Evolutionary conservation across 2,329 filamentous ascomycete species (phyloP), one percentile per base, ranked within the genome.

Genomic region (Cryphonectria nitschkei): DNA sequence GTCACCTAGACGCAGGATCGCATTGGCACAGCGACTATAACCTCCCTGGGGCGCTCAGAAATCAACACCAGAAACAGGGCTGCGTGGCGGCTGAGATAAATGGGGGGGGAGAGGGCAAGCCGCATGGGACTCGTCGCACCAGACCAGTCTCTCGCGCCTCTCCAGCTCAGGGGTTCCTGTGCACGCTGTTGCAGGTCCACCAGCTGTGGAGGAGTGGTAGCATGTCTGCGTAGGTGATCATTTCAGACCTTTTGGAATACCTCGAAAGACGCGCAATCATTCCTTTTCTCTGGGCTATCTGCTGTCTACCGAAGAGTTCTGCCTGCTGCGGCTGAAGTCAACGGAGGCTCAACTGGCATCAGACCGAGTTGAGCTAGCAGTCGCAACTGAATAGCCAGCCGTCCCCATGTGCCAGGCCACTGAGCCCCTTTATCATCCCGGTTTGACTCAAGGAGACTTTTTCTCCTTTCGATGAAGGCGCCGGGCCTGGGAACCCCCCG

Each of bases 321-420:
- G 79, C 75, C 9, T 75, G 76, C 9, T 75, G 75, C 29, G 63
- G 62, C 64, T 80, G 78, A 16, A 85, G 75, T 41, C 78, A 81
- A 34, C 80, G 77, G 64, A 84, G 75, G 68, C 82, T 84, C 74
- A 86, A 75, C 26, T 26, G 26, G 66, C 85, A 82, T 34, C 84
- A 79, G 72, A 86, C 83, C 72, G 86, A 85, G 7, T 80, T 81
- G 65, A 86, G 76, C 83, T 83, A 81, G 76, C 79, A 81, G 37
- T 84, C 81, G n/a, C 85, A 77, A 71, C 81, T 78, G 74, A 71
- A 80, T 78, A 74, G 85, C 79, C 60, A 85, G 72, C 74, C 85
- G 79, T 68, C 76, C 72, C 32, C 76, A 22, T 76, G 0, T 82
- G 0, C 81, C 82, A 2, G 75, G 75, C 2, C 22, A 60, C 72